Percentiles rank a stretch among this genome's conserved stretches.
Evolutionary conservation across 2,329 filamentous ascomycete genomes (phyloP).

Genomic region (Clarireedia homoeocarpa): DNA sequence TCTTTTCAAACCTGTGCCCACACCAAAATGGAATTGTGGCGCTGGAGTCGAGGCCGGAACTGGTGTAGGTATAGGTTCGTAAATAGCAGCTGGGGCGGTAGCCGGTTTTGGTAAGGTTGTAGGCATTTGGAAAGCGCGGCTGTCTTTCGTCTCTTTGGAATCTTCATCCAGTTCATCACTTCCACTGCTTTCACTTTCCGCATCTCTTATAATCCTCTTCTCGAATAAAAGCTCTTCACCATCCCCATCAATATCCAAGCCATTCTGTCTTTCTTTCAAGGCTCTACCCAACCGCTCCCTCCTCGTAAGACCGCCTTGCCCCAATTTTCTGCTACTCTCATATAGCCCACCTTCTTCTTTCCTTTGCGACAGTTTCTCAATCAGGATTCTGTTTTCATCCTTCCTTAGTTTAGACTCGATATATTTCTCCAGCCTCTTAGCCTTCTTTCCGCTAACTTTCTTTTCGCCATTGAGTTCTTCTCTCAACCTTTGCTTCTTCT

Average conservation of each 20-base stretch:
- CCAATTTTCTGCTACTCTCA: slow-evolving; percentile 69
- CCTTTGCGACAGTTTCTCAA: slow-evolving; percentile 72
- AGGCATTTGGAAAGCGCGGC: neutral
- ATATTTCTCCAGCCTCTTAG: slow-evolving; percentile 60
- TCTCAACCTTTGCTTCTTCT: slow-evolving; percentile 48
- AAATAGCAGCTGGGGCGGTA: slow-evolving; percentile 2
- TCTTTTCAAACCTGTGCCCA: slow-evolving; percentile 78
- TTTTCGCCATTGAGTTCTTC: slow-evolving; percentile 42
- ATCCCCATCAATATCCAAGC: slow-evolving; percentile 21
- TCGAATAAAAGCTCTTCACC: slow-evolving; percentile 48
- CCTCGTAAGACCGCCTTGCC: slow-evolving; percentile 64
- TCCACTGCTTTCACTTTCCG: slow-evolving; percentile 29
- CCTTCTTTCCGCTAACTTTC: slow-evolving; percentile 57
- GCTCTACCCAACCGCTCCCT: slow-evolving; percentile 58
- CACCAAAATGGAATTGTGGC: slow-evolving; percentile 18
- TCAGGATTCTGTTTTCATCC: slow-evolving; percentile 78
- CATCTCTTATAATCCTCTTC: slow-evolving; percentile 27
- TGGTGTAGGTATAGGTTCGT: slow-evolving; percentile 10
- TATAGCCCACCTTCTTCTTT: slow-evolving; percentile 79
- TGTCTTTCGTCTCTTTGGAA: neutral
- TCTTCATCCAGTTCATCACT: slow-evolving; percentile 13
- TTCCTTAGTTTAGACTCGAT: slow-evolving; percentile 88
- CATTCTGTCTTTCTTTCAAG: slow-evolving; percentile 39
- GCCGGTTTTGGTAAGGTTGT: neutral
- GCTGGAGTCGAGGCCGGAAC: neutral